Evolutionary conservation across 345 rosid species (phyloP).

Genomic region (Citrus reticulata): DNA sequence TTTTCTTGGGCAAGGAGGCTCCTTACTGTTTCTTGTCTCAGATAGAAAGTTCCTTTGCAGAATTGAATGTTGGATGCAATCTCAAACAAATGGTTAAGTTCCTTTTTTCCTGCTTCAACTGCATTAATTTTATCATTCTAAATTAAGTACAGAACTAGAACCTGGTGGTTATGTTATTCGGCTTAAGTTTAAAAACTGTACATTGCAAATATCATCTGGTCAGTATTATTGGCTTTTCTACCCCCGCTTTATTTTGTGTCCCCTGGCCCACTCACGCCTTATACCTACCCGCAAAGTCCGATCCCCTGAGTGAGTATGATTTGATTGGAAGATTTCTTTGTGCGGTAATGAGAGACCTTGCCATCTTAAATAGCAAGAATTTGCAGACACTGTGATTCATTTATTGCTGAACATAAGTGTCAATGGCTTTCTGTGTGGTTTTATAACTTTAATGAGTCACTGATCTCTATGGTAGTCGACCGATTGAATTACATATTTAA

Average conservation of each 20-base stretch:
- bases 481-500: neutral
- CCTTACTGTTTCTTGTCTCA: constrained; percentile 82
- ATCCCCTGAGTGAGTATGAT: neutral
- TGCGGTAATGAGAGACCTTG: neutral
- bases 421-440: neutral
- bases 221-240: neutral
- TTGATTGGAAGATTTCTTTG: neutral
- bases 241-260: neutral
- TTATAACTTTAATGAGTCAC: neutral
- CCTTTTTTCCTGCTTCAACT: neutral
- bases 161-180: neutral
- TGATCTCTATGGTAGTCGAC: neutral
- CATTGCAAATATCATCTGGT: neutral
- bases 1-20: constrained; percentile 74
- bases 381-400: neutral
- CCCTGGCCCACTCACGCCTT: neutral
- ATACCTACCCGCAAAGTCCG: neutral
- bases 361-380: neutral
- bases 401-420: neutral
- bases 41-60: constrained; percentile 65
- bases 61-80: constrained; percentile 84
- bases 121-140: neutral
- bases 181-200: neutral
- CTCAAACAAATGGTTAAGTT: constrained; percentile 63
- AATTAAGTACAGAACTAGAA: neutral